Conservation (phyloP, 78 protist genomes). For the Parvularia atlantis region DNA sequence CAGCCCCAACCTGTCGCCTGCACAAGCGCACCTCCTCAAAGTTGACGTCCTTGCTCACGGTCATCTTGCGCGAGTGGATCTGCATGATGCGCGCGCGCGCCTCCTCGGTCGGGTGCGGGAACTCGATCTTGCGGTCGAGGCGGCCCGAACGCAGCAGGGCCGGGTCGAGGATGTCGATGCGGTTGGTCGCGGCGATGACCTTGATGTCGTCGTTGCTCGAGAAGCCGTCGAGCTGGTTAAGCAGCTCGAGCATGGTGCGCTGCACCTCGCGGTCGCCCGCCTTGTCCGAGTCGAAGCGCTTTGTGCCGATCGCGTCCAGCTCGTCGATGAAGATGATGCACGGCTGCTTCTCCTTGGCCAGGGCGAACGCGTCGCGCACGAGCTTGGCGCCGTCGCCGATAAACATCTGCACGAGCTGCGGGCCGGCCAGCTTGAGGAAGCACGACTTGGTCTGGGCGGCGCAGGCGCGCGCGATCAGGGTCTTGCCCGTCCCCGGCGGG, state of each 20-base stretch:
- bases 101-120: conserved; percentile 95
- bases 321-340: conserved; percentile 99
- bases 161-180: conserved; percentile 98
- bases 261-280: conserved; percentile 98
- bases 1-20: no score
- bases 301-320: conserved; percentile 99
- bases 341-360: conserved; percentile 96
- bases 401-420: conserved; percentile 97
- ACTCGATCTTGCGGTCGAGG: conserved; percentile 93
- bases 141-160: conserved; percentile 96
- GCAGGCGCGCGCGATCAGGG: conserved; percentile 97
- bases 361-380: conserved; percentile 98
- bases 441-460: conserved; percentile 95
- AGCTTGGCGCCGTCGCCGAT: conserved; percentile 99
- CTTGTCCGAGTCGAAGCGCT: conserved; percentile 86
- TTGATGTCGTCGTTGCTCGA: conserved; percentile 74
- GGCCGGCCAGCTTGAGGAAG: conserved; percentile 96
- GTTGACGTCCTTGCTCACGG: conserved; percentile 72
- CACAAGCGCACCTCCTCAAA: no score
- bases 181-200: conserved; percentile 99
- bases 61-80: conserved; percentile 96
- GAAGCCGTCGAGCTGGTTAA: conserved; percentile 99
- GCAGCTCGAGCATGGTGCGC: conserved; percentile 97
- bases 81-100: conserved; percentile 89
- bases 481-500: conserved; percentile 95